Percentiles rank a stretch among this genome's conserved stretches.
These are phyloP conservation scores for Talaromyces stipitatus DNA, from an alignment of 495 filamentous ascomycete species.

Conservation along the genomic window DNA sequence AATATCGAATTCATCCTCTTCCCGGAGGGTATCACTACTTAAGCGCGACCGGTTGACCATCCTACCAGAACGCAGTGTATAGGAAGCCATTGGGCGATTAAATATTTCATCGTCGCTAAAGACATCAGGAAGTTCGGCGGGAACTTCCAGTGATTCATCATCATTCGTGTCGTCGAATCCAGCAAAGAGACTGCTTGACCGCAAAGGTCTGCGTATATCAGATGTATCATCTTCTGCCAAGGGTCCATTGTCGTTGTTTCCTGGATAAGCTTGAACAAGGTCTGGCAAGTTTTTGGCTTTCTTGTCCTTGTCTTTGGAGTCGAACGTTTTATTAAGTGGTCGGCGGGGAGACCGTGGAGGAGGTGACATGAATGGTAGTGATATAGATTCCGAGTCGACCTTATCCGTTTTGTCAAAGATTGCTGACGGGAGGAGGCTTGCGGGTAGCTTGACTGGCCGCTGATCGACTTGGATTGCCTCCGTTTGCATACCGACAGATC, in stretches of 20 bases:
- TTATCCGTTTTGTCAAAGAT: constrained; percentile 27
- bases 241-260: constrained; percentile 77
- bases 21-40: constrained; percentile 27
- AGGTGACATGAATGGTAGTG: constrained; percentile 24
- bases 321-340: constrained; percentile 13
- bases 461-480: constrained; percentile 77
- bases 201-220: constrained; percentile 58
- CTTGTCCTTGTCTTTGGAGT: constrained; percentile 9
- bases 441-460: constrained; percentile 63
- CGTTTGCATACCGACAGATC: constrained; percentile 67
- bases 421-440: constrained; percentile 69
- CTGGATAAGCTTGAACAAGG: constrained; percentile 62
- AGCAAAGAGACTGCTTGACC: constrained; percentile 78
- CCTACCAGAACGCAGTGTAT: constrained; percentile 34
- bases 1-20: constrained; percentile 25
- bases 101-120: constrained; percentile 42
- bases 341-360: constrained; percentile 26
- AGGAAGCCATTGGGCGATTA: constrained; percentile 36
- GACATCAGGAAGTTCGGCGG: constrained; percentile 20
- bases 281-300: constrained; percentile 19
- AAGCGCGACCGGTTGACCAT: constrained; percentile 30
- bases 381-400: constrained; percentile 11
- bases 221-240: constrained; percentile 49
- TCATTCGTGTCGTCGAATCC: constrained; percentile 63
- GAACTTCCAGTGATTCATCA: constrained; percentile 31